Base-by-base conservation (phyloP, 495 filamentous ascomycete genomes). In the Daldinia concentrica region DNA sequence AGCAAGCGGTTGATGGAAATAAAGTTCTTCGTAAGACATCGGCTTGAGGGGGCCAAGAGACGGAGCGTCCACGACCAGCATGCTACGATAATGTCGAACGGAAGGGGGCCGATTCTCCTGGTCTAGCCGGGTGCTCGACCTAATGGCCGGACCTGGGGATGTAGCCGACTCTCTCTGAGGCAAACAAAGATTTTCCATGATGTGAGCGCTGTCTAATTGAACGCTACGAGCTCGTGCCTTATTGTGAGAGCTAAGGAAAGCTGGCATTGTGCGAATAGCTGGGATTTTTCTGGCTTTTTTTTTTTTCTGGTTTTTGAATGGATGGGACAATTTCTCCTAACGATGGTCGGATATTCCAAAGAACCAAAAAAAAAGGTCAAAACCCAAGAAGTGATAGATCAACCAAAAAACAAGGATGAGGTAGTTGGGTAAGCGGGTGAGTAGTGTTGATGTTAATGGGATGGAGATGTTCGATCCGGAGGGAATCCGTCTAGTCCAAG, bases 11-110 rank as follows among this genome's bases (percentile, higher is more conserved):
- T 72, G 55, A 32, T 82, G 74, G 24, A 66, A 36, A 65, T 83
- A 82, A 14, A 85, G 82, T 76, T 84, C 82, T 29, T 81, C 83
- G 72, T 83, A 85, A 41, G 77, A 80, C 26, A 85, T 74, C 17
- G 79, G 82, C 61, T 76, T 79, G 55, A 81, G 76, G 27, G 82
- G 79, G 4, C 81, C 80, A 27, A 86, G 81, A 14, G 83, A 82
- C 14, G 79, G 77, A 57, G 79, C 79, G 58, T 85, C 83, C 15
- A 86, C 76, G 55, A 82, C 80, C 39, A 86, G 71, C 80, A 86
- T 82, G 78, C 84, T 86, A 54, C 83, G 78, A 59, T 82, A 83
- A 39, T 81, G 78, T 29, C 76, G 79, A 45, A 80, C 77, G 19
- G 76, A 72, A n/a, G 62, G 72, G 43, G 62, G 51, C 55, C 58